These are phyloP conservation scores for Pseudozyma hubeiensis DNA, from an alignment of 1,284 basidiomycete genomes.

Conservation along the genomic window DNA sequence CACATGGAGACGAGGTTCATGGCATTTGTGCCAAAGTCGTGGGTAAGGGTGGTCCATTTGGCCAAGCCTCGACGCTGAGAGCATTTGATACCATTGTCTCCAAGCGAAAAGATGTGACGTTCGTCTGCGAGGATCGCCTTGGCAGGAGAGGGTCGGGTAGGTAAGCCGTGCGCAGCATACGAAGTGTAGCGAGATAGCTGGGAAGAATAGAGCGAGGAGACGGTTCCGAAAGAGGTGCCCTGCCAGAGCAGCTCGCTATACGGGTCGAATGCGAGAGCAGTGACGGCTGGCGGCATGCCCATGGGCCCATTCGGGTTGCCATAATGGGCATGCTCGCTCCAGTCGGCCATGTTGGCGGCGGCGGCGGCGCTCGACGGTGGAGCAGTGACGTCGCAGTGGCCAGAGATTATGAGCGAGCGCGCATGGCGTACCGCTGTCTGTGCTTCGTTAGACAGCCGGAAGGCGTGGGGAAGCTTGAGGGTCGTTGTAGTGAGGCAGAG, in stretches of 20 bases:
- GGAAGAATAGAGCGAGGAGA: conserved; percentile 79
- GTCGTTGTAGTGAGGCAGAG: too few species aligned
- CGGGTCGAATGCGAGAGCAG: conserved; percentile 81
- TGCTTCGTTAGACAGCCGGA: too few species aligned
- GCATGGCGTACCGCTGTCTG: not conserved
- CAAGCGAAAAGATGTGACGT: conserved; percentile 67
- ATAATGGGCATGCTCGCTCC: conserved; percentile 63
- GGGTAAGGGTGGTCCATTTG: conserved; percentile 63
- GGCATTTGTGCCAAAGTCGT: conserved; percentile 33
- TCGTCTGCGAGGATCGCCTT: conserved; percentile 68
- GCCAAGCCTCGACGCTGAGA: conserved; percentile 69
- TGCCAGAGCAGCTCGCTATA: conserved; percentile 90
- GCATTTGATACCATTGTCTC: conserved; percentile 68
- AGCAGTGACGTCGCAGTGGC: not conserved
- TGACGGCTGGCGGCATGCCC: conserved; percentile 57
- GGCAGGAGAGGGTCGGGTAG: conserved; percentile 72
- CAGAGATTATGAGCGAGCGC: conserved; percentile 3
- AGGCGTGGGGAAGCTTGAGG: too few species aligned
- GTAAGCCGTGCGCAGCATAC: conserved; percentile 72
- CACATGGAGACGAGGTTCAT: conserved; percentile 63
- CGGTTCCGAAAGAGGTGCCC: conserved; percentile 79
- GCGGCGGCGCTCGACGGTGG: not conserved
- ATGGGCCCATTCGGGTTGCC: conserved; percentile 55
- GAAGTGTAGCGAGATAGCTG: conserved; percentile 74
- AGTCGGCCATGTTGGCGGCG: conserved; percentile 54